Base-by-base conservation (phyloP, 2,329 filamentous ascomycete species). In the Nigrospora oryzae region DNA sequence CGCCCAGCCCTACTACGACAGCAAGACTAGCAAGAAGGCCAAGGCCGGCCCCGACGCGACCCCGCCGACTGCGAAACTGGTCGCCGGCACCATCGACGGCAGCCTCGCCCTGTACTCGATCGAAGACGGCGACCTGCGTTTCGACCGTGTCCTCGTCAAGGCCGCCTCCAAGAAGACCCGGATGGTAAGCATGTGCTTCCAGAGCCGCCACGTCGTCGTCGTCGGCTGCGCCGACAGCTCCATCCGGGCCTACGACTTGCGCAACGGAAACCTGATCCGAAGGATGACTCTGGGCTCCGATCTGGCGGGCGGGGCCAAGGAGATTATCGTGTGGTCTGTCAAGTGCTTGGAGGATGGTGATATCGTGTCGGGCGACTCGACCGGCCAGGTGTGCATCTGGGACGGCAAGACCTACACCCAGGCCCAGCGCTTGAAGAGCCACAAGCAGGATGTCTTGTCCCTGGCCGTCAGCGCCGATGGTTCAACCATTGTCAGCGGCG, bases 171-270 rank as follows among this genome's bases (percentile, higher is more conserved):
- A 91, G 69, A 90, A 86, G 65, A 82, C 88, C 32, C 84, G 91
- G 57, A 91, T 95, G 60, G 81, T 97, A 56, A 95, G 89, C 67
- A 82, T 98, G 51, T 80, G 85, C 19, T 98, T 94, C 67, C 89
- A 96, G 65, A 84, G 86, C 53, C 81, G 85, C 46, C 79, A 91
- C 57, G 81, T 83, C 32, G 82, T 91, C 47, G 80, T 96, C 36
- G 89, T 91, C 33, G 93, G 93, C 17, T 97, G 93, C 63, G 91
- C 89, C n/a, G 91, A 98, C 67, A 90, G 89, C 64, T 88, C 82
- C 16, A 93, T 98, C 52, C 84, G 91, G 50, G 79, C 93, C 43
- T 95, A 90, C 65, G 89, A 97, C 61, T 84, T 89, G 53, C 76
- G 86, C 42, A 91, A 80, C 58, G 87, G 88, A 13, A 76, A 81